phyloP scores from a whole-genome alignment of 2,329 filamentous ascomycete genomes.

The Phoma sp. region DNA sequence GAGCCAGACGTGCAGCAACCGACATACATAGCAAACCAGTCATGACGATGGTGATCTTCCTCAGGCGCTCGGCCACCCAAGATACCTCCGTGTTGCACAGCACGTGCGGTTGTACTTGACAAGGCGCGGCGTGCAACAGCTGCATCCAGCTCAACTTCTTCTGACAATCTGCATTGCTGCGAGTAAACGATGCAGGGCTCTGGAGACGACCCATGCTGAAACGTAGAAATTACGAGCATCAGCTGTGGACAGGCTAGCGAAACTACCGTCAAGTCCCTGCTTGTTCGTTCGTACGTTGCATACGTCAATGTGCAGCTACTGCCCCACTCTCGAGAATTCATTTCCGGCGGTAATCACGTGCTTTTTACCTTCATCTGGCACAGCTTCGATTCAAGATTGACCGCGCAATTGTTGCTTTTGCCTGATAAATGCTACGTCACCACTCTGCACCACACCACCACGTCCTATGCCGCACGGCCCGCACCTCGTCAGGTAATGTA shows the following conservation, averaged over 20 bases:
- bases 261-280: slow-evolving; percentile 7
- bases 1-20: slow-evolving; percentile 40
- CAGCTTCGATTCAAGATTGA: background rate
- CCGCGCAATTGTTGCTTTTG: background rate
- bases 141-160: slow-evolving; percentile 3
- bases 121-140: slow-evolving; percentile 11
- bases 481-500: background rate
- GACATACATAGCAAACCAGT: slow-evolving; percentile 28
- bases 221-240: slow-evolving; percentile 24
- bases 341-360: slow-evolving; percentile 29
- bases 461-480: background rate
- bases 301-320: slow-evolving; percentile 39
- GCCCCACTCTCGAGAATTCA: slow-evolving; percentile 1
- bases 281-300: slow-evolving; percentile 16
- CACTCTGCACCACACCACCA: background rate
- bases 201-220: slow-evolving; percentile 27
- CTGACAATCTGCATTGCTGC: slow-evolving; percentile 8
- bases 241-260: slow-evolving; percentile 21
- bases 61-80: slow-evolving; percentile 14
- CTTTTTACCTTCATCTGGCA: slow-evolving; percentile 12
- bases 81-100: slow-evolving; percentile 27
- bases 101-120: slow-evolving; percentile 30
- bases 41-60: slow-evolving; percentile 26
- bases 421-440: slow-evolving; percentile 1
- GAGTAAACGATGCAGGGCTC: slow-evolving; percentile 15